Conservation (phyloP, 192 early-diverging fungal species). For the Radiomyces spectabilis region DNA sequence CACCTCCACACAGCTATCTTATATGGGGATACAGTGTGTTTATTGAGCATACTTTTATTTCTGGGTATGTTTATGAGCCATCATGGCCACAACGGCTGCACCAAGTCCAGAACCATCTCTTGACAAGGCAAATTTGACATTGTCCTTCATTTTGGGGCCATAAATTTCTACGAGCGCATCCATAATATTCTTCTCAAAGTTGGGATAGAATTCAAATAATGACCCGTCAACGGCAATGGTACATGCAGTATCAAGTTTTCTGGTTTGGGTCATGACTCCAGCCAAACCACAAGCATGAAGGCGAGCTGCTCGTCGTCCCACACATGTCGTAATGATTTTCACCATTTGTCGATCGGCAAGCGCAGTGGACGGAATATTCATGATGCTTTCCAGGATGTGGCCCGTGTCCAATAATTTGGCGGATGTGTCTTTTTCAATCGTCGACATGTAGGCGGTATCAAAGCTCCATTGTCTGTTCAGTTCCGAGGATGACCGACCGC, state of each 20-base stretch:
- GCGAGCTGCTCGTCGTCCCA: conserved; percentile 78
- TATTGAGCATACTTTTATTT: too few relatives aligned
- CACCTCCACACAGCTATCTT: too few relatives aligned
- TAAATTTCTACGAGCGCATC: conserved; percentile 68
- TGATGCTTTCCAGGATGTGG: conserved; percentile 63
- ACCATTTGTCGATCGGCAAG: conserved; percentile 73
- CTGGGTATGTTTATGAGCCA: conserved; percentile 30
- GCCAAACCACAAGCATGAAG: conserved; percentile 64
- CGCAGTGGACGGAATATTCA: conserved; percentile 59
- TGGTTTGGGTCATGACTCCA: conserved; percentile 59
- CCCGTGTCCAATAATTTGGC: conserved; percentile 52
- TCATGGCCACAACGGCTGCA: conserved; percentile 43
- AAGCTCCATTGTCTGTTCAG: conserved; percentile 74
- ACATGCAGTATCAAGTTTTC: background rate
- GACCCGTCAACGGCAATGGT: conserved; percentile 56
- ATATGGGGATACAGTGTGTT: too few relatives aligned
- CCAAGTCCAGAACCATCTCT: conserved; percentile 83
- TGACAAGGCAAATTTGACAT: conserved; percentile 59
- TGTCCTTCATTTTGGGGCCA: conserved; percentile 50
- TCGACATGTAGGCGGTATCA: conserved; percentile 67
- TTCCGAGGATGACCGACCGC: conserved; percentile 47
- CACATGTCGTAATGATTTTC: conserved; percentile 63
- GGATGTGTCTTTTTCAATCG: conserved; percentile 59
- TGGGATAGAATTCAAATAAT: conserved; percentile 71
- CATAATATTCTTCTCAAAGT: conserved; percentile 66